phyloP scores from a whole-genome alignment of 495 filamentous ascomycete genomes.

The Aspergillus sparsus region DNA sequence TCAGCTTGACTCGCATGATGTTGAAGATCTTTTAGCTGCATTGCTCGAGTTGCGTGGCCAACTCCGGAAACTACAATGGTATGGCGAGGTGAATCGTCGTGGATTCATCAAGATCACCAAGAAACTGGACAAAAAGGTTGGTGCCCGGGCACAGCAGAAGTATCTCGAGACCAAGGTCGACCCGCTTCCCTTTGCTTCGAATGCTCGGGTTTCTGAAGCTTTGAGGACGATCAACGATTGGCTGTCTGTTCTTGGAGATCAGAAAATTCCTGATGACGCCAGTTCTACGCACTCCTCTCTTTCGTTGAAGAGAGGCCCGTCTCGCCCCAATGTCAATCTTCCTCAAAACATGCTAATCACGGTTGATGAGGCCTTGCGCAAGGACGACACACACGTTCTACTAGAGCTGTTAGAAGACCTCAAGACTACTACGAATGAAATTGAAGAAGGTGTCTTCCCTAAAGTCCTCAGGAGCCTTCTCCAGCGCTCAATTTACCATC shows the following conservation, averaged over 20 bases:
- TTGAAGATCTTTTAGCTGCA: slow-evolving; percentile 84
- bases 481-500: slow-evolving; percentile 77
- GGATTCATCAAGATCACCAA: slow-evolving; percentile 98
- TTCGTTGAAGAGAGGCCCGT: slow-evolving; percentile 68
- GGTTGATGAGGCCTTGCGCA: slow-evolving; percentile 75
- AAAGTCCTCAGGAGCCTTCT: slow-evolving; percentile 74
- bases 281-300: slow-evolving; percentile 69
- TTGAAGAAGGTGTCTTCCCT: slow-evolving; percentile 50
- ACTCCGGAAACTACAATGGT: slow-evolving; percentile 92
- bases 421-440: slow-evolving; percentile 52
- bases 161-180: slow-evolving; percentile 90
- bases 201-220: slow-evolving; percentile 60
- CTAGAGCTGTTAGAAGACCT: slow-evolving; percentile 58
- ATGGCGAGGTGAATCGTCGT: slow-evolving; percentile 91
- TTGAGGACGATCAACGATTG: slow-evolving; percentile 85
- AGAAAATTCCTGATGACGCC: slow-evolving; percentile 67
- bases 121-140: slow-evolving; percentile 91
- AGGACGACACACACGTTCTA: slow-evolving; percentile 66
- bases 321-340: slow-evolving; percentile 70
- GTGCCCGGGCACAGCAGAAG: slow-evolving; percentile 69
- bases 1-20: slow-evolving; percentile 71
- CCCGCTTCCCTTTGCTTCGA: slow-evolving; percentile 78
- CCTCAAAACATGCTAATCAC: slow-evolving; percentile 64
- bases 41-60: slow-evolving; percentile 84
- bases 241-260: slow-evolving; percentile 77